Evolutionary conservation across 768 basidiomycete species (phyloP).

Genomic region (Pluteus cervinus): DNA sequence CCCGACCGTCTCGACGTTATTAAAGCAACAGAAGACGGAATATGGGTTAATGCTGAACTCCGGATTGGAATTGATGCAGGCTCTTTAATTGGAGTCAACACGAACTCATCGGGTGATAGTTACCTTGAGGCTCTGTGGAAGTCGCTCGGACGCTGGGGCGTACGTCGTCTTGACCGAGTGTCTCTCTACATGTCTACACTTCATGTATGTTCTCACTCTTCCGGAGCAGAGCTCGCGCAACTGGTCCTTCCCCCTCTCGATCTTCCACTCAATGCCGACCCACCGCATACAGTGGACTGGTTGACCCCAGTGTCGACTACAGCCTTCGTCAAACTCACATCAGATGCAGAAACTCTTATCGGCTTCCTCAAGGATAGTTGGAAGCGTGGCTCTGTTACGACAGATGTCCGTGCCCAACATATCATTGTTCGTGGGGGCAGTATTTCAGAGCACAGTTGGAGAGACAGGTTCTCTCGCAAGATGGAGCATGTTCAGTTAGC

Average conservation of each 20-base stretch:
- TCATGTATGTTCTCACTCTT: no score
- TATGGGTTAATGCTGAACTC: conserved; percentile 55
- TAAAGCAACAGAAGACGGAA: conserved; percentile 50
- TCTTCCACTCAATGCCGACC: conserved; percentile 49
- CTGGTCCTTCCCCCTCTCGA: conserved; percentile 45
- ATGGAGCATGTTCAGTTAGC: conserved; percentile 39
- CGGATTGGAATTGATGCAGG: conserved; percentile 67
- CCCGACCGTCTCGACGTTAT: conserved; percentile 59
- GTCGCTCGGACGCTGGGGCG: conserved; percentile 61
- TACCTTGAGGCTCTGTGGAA: conserved; percentile 52
- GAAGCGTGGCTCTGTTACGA: conserved; percentile 41
- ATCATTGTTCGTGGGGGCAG: conserved; percentile 49
- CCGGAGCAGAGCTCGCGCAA: no score
- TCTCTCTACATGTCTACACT: conserved; percentile 48
- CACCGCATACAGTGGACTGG: conserved; percentile 50
- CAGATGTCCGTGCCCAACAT: conserved; percentile 35
- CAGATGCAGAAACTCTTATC: conserved; percentile 39
- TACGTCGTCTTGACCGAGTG: conserved; percentile 48
- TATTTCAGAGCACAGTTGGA: conserved; percentile 40
- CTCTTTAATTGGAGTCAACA: conserved; percentile 48
- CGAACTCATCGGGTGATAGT: conserved; percentile 34
- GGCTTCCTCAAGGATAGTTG: conserved; percentile 55
- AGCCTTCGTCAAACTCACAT: conserved; percentile 47
- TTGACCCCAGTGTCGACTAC: conserved; percentile 46
- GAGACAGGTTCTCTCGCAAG: conserved; percentile 28